Conservation (phyloP, 768 basidiomycete genomes). For the Xerocomus spinulosus region DNA sequence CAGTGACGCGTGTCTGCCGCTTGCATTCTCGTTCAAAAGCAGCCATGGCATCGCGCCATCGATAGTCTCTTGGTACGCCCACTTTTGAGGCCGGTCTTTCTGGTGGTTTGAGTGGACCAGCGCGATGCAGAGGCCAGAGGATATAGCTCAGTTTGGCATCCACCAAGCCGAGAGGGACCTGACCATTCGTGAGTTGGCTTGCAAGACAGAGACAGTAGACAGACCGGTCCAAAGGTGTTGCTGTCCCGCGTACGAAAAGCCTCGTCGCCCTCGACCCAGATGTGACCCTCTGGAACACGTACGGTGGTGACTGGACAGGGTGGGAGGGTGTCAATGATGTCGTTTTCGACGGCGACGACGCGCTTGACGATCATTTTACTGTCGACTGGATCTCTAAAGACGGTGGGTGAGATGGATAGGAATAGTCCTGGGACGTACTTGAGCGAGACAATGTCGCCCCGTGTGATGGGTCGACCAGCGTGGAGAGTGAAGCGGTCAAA, state of each 20-base stretch:
- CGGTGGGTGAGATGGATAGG: too few species aligned
- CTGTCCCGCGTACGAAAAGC: conserved; percentile 57
- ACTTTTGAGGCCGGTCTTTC: conserved; percentile 14
- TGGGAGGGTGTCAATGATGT: conserved; percentile 61
- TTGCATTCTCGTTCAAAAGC: conserved; percentile 29
- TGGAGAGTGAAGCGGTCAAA: conserved; percentile 52
- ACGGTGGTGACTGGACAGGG: conserved; percentile 57
- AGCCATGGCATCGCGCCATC: conserved; percentile 28
- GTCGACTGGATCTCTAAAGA: conserved; percentile 54
- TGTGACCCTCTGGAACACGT: conserved; percentile 54
- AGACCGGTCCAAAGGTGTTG: conserved; percentile 67
- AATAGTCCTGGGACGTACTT: too few species aligned
- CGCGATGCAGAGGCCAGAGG: conserved; percentile 49
- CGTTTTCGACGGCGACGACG: conserved; percentile 59
- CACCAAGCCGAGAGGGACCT: conserved; percentile 44
- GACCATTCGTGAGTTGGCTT: not conserved
- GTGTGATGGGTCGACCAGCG: conserved; percentile 33
- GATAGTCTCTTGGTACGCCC: conserved; percentile 19
- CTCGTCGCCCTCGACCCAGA: conserved; percentile 63
- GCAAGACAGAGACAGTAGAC: conserved; percentile 1
- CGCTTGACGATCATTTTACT: conserved; percentile 58
- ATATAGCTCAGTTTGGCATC: conserved; percentile 48
- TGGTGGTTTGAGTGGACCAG: conserved; percentile 34
- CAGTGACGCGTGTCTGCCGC: conserved; percentile 21
- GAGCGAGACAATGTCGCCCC: conserved; percentile 65